Percentiles rank a stretch among this genome's conserved stretches.
Conservation (phyloP, 306 rosid genomes). For the Alnus rubra region DNA sequence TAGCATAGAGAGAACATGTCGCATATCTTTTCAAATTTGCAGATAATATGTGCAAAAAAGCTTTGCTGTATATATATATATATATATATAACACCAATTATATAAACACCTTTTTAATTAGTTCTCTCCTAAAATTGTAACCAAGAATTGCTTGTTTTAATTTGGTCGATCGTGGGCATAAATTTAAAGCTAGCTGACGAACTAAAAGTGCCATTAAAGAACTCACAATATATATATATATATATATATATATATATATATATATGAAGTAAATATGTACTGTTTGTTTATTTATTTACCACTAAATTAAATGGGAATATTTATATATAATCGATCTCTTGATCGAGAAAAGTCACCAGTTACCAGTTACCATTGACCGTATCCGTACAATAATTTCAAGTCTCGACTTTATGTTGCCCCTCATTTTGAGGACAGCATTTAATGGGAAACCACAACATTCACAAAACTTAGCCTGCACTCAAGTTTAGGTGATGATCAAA, state of each 20-base stretch:
- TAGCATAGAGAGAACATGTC: conserved; percentile 21
- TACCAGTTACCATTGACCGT: not conserved
- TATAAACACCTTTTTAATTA: not conserved
- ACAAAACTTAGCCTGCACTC: not conserved
- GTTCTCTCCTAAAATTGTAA: not conserved
- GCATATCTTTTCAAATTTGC: conserved; percentile 16
- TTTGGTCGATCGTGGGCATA: not conserved
- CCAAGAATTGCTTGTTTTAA: not conserved
- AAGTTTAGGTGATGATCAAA: not conserved
- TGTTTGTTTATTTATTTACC: not conserved
- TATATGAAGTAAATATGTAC: not conserved
- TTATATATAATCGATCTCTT: not conserved
- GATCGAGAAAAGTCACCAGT: not conserved
- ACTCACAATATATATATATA: not conserved
- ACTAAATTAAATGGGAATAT: too few relatives aligned
- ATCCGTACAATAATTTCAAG: not conserved
- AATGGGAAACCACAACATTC: not conserved
- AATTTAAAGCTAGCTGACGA: not conserved
- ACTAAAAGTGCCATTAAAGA: conserved; percentile 13
- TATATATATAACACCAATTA: not conserved
- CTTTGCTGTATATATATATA: too few relatives aligned
- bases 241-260: too few relatives aligned
- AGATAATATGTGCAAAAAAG: conserved; percentile 6
- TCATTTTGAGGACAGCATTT: not conserved
- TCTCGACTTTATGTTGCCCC: conserved; percentile 1